Conservation (phyloP, 179 eudicot species). For the Gypsophila paniculata region DNA sequence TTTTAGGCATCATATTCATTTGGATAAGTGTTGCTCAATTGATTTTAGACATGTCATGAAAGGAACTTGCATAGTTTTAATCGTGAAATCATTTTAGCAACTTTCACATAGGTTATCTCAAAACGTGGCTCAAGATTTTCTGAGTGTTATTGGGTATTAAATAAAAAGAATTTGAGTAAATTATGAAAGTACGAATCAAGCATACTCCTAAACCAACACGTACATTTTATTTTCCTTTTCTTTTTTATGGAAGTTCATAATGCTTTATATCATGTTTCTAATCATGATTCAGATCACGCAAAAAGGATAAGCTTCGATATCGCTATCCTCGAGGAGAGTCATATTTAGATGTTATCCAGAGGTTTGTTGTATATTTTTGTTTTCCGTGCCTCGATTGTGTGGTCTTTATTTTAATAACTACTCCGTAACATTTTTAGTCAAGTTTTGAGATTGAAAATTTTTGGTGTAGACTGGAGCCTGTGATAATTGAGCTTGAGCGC, state of each 20-base stretch:
- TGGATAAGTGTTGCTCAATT: too few relatives aligned
- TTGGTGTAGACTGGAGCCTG: slow-evolving; percentile 79
- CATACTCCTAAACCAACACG: too few relatives aligned
- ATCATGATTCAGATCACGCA: slow-evolving; percentile 60
- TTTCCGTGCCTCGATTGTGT: neutral
- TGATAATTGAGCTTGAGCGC: slow-evolving; percentile 95
- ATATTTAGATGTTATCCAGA: slow-evolving; percentile 95
- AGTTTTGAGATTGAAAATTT: neutral
- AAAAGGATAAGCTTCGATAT: slow-evolving; percentile 90
- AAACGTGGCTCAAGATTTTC: too few relatives aligned
- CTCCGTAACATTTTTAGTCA: neutral
- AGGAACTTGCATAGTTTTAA: too few relatives aligned
- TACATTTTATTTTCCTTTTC: too few relatives aligned
- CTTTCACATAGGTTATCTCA: too few relatives aligned
- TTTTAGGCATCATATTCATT: too few relatives aligned
- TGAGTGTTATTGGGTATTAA: too few relatives aligned
- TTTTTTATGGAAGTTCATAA: neutral
- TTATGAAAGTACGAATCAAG: too few relatives aligned
- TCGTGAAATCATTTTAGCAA: too few relatives aligned
- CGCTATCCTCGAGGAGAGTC: slow-evolving; percentile 99
- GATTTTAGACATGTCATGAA: too few relatives aligned
- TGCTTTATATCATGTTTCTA: neutral
- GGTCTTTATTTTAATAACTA: neutral
- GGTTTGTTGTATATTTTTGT: slow-evolving; percentile 50
- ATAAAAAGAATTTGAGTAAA: too few relatives aligned